These are phyloP conservation scores for Ampelocalamus luodianensis DNA, from an alignment of 176 grass and related monocot species.

Conservation along the genomic window DNA sequence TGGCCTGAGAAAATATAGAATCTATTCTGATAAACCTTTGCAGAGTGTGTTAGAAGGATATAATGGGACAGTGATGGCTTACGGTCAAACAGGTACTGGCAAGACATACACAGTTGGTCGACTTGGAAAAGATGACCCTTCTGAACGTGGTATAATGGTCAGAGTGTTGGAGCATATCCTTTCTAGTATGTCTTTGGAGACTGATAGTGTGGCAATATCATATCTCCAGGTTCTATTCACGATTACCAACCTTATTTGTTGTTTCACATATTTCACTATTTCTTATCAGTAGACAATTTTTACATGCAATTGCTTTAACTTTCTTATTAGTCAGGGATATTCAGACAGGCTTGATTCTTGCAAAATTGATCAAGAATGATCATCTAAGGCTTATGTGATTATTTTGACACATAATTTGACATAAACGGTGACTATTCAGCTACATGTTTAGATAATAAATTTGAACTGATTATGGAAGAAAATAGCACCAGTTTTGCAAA, in stretches of 20 bases:
- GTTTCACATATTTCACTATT: not conserved
- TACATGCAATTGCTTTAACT: constrained; percentile 4
- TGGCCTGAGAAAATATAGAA: constrained; percentile 34
- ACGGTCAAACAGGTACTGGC: constrained; percentile 98
- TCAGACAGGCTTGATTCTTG: not conserved
- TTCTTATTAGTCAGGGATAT: constrained; percentile 18
- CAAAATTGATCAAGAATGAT: constrained; percentile 1
- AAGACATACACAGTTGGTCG: constrained; percentile 95
- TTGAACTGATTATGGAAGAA: constrained; percentile 21
- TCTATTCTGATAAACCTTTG: constrained; percentile 55
- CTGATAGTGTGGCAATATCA: constrained; percentile 72
- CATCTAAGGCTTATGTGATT: not conserved
- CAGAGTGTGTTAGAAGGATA: constrained; percentile 98
- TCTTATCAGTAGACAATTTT: not conserved
- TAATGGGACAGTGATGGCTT: constrained; percentile 99
- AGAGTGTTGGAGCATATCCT: constrained; percentile 89
- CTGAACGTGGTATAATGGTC: constrained; percentile 93
- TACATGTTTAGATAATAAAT: constrained; percentile 8
- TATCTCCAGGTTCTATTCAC: constrained; percentile 77
- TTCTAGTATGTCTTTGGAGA: constrained; percentile 55
- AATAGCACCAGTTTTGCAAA: not conserved
- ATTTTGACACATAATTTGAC: not conserved
- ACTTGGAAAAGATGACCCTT: constrained; percentile 88
- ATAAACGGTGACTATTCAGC: not conserved
- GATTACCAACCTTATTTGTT: constrained; percentile 10